phyloP scores from a whole-genome alignment of 352 stramenopile genomes.

The Globisporangium canariense region DNA sequence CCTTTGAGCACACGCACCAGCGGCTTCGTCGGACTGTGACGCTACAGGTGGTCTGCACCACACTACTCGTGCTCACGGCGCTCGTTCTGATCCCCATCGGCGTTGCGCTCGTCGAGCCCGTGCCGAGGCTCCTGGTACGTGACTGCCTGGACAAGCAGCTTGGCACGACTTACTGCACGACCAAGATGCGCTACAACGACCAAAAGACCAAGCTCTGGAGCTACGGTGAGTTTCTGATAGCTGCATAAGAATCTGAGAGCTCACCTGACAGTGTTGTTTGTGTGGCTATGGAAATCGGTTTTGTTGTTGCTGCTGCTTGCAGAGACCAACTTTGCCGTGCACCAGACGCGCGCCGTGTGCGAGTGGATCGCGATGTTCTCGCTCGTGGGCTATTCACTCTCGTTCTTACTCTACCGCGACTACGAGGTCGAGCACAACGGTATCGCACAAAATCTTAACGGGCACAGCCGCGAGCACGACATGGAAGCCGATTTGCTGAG shows the following conservation, averaged over 20 bases:
- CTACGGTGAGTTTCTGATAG: slow-evolving; percentile 26
- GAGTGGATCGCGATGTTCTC: slow-evolving; percentile 50
- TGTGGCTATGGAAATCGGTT: background rate
- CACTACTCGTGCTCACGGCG: slow-evolving; percentile 20
- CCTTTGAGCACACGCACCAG: slow-evolving; percentile 3
- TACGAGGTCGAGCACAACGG: slow-evolving; percentile 5
- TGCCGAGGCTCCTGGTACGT: slow-evolving; percentile 15
- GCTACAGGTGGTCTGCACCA: slow-evolving; percentile 23
- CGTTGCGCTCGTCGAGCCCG: slow-evolving; percentile 9
- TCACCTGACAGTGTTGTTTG: background rate
- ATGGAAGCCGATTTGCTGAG: background rate
- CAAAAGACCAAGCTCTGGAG: slow-evolving; percentile 39
- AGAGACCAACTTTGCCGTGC: slow-evolving; percentile 26
- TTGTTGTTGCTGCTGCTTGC: background rate
- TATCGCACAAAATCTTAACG: too few relatives aligned
- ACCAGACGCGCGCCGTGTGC: slow-evolving; percentile 39
- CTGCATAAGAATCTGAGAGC: background rate
- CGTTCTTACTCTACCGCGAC: slow-evolving; percentile 29
- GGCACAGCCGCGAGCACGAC: background rate
- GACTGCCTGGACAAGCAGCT: slow-evolving; percentile 29
- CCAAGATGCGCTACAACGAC: slow-evolving; percentile 29
- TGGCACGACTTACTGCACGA: slow-evolving; percentile 33
- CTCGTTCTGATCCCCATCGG: slow-evolving; percentile 24
- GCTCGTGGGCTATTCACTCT: slow-evolving; percentile 50
- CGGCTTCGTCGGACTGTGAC: slow-evolving; percentile 19